Conservation (phyloP, 805 yeast species). For the Wickerhamiella siamensis region DNA sequence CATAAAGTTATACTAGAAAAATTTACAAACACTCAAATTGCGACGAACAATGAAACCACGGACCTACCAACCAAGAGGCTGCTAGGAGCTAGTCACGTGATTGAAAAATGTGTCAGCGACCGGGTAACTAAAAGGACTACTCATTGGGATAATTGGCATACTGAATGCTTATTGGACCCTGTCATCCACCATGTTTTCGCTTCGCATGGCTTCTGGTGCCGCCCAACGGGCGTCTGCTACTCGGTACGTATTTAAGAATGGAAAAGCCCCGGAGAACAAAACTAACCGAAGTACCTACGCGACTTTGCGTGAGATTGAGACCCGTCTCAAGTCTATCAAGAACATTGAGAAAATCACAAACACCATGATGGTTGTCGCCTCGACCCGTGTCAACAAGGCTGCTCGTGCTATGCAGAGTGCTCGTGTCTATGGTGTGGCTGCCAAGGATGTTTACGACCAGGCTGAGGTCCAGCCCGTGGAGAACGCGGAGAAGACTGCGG, state of each 20-base stretch:
- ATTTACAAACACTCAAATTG: no score
- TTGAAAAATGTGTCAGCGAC: no score
- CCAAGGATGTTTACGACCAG: slow-evolving; percentile 60
- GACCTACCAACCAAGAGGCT: no score
- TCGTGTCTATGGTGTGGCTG: slow-evolving; percentile 70
- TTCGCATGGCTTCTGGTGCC: neutral
- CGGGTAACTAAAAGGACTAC: no score
- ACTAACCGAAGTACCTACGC: slow-evolving; percentile 45
- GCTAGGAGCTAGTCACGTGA: no score
- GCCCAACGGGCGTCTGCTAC: slow-evolving; percentile 1
- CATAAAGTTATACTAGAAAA: no score
- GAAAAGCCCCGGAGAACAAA: neutral
- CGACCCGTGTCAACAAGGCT: slow-evolving; percentile 90
- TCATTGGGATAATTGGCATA: neutral
- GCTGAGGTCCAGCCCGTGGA: slow-evolving; percentile 59
- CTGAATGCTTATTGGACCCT: neutral
- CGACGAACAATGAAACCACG: no score
- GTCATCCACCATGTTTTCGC: slow-evolving; percentile 3
- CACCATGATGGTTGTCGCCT: slow-evolving; percentile 98
- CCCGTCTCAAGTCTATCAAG: slow-evolving; percentile 93
- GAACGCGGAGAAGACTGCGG: slow-evolving; percentile 44
- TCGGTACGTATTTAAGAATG: neutral
- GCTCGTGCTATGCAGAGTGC: slow-evolving; percentile 87
- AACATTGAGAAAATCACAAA: slow-evolving; percentile 98
- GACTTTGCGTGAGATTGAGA: slow-evolving; percentile 96